Evolutionary conservation across 73 alveolate species (phyloP).

Genomic region (Paramecium biaurelia): DNA sequence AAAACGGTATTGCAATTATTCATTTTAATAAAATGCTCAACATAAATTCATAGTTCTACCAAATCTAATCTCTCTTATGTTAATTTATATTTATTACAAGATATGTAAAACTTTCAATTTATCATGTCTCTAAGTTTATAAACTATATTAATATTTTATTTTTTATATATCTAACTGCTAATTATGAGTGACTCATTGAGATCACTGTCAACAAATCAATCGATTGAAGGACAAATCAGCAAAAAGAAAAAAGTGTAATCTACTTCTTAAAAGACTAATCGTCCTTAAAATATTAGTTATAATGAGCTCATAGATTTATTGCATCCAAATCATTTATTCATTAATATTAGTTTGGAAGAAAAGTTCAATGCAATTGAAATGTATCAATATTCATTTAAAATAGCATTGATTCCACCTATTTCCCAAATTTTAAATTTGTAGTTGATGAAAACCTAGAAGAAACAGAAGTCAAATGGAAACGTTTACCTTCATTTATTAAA

Average conservation of each 20-base stretch:
- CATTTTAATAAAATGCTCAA: neutral
- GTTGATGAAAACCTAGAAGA: neutral
- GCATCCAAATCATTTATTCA: slow-evolving; percentile 39
- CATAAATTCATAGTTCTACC: neutral
- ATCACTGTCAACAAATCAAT: slow-evolving; percentile 45
- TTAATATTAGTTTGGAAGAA: slow-evolving; percentile 13
- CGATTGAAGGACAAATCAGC: neutral
- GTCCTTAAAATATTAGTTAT: slow-evolving; percentile 47
- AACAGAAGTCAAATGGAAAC: slow-evolving; percentile 16
- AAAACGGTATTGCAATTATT: neutral
- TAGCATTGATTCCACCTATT: neutral
- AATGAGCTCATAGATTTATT: slow-evolving; percentile 19
- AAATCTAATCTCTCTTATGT: neutral
- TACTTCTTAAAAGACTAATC: slow-evolving; percentile 29
- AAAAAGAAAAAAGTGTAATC: neutral
- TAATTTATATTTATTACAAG: neutral
- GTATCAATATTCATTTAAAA: neutral
- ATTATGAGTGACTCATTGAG: slow-evolving; percentile 57
- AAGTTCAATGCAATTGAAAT: slow-evolving; percentile 19
- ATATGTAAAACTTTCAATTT: neutral
- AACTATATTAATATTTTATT: neutral
- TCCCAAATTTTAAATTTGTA: slow-evolving; percentile 12
- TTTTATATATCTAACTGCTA: slow-evolving; percentile 46
- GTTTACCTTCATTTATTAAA: neutral
- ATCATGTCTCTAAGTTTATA: neutral